Base-by-base conservation (phyloP, 306 rosid species). In the Prunus fruticosa region DNA sequence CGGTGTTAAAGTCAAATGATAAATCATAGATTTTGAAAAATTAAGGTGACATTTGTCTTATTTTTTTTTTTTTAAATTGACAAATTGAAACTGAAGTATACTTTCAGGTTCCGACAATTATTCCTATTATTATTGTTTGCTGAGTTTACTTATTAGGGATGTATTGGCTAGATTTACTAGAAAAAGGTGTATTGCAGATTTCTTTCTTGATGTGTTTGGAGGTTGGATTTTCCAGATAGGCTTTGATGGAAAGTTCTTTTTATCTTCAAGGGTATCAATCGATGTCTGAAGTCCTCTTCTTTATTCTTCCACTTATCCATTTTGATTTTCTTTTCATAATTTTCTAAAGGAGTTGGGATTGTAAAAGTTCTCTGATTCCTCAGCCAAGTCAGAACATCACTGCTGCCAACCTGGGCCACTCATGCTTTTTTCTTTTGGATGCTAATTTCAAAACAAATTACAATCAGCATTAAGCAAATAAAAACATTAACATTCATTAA, bases 391-490 rank as follows among this genome's bases (percentile, higher is more conserved):
- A 84, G 54, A 80, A 64, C 69, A 41, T 73, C 77, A 77, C 78
- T 67, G 28, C 65, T 80, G 83, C 87, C 89, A 80, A 86, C 87
- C 81, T 75, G 82, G 57, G 53, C 76, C 76, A 67, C 74, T 64
- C 68, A 75, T 77, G 79, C 73, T 81, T 82, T 72, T 70, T 60
- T 34, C 41, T 34, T 34, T 30, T 38, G 15, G 12, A 10, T 4
- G 7, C 56, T 4, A 58, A 58, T 58, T 58, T 58, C 6, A 23
- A 9, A 22, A 4, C 9, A 13, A 25, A 25, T 15, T 51, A 52
- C n/a, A 69, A 46, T 28, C 16, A 1, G 10, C 22, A 76, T 2
- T 58, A 22, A 58, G 28, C 32, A 46, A 43, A 16, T 2, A 27
- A 11, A 65, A 41, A 3, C 38, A 54, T 0, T 34, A 53, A 34